Evolutionary conservation across 805 yeast species (phyloP).

Genomic region (Saccharomycopsis amapae): DNA sequence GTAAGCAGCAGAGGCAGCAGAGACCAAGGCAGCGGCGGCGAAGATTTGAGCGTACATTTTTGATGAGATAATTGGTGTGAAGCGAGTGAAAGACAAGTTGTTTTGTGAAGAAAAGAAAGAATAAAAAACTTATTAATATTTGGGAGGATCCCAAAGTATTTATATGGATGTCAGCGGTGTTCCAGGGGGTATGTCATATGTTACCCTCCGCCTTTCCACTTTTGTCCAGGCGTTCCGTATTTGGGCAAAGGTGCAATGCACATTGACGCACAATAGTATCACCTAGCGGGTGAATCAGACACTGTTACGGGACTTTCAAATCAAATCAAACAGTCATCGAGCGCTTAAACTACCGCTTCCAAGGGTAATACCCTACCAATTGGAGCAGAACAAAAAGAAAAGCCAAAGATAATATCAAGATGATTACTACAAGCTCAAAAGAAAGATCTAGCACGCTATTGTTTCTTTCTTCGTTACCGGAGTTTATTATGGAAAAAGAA

Average conservation of each 20-base stretch:
- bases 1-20: slow-evolving; percentile 15
- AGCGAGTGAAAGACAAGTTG: background rate
- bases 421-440: too few relatives aligned
- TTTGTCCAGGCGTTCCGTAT: background rate
- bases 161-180: background rate
- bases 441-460: too few relatives aligned
- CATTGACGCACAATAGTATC: background rate
- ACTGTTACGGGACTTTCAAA: background rate
- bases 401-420: too few relatives aligned
- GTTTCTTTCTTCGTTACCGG: too few relatives aligned
- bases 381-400: too few relatives aligned
- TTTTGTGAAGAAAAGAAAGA: slow-evolving; percentile 1
- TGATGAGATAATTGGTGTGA: slow-evolving; percentile 3
- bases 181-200: background rate
- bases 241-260: background rate
- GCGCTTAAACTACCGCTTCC: too few relatives aligned
- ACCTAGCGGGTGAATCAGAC: background rate
- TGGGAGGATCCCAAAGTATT: background rate
- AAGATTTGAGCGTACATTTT: slow-evolving; percentile 19
- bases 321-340: background rate
- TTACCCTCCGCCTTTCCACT: background rate
- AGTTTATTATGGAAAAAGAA: too few relatives aligned
- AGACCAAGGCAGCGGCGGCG: slow-evolving; percentile 13
- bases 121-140: background rate
- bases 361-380: too few relatives aligned